A percentile compares a stretch with the other conserved stretches of the same genome.
Evolutionary conservation across 805 yeast genomes (phyloP).

Genomic region (Ascoidea tarda): DNA sequence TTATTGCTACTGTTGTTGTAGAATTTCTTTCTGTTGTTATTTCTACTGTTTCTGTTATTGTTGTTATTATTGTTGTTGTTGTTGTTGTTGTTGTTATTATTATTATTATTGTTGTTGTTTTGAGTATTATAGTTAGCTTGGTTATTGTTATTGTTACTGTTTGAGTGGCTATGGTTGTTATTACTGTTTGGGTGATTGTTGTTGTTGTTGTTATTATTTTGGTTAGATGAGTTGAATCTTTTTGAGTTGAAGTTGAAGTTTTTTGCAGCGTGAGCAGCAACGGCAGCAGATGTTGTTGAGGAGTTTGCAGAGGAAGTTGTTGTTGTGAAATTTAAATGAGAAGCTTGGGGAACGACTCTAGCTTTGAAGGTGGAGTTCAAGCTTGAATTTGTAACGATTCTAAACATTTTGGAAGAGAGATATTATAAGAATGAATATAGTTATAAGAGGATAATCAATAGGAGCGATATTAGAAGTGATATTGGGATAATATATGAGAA

Average conservation of each 20-base stretch:
- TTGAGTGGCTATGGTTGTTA: conserved; percentile 7
- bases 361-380: conserved; percentile 6
- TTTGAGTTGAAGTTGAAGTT: conserved; percentile 8
- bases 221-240: conserved; percentile 6
- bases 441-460: too few species aligned
- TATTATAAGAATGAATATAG: too few species aligned
- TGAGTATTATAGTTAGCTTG: neutral
- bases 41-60: conserved; percentile 15
- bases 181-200: conserved; percentile 4
- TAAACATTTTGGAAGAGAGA: conserved; percentile 3
- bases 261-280: conserved; percentile 1
- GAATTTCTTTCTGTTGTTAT: neutral
- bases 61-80: conserved; percentile 10
- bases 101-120: conserved; percentile 3
- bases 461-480: too few species aligned
- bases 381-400: conserved; percentile 8
- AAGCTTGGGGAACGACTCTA: conserved; percentile 8
- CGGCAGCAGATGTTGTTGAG: too few species aligned
- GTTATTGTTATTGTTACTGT: neutral
- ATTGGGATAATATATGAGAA: too few species aligned
- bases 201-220: conserved; percentile 5
- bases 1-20: conserved; percentile 11
- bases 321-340: conserved; percentile 6
- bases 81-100: conserved; percentile 10
- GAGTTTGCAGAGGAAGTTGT: neutral